A percentile compares a stretch with the other conserved stretches of the same genome.
Evolutionary conservation across 345 rosid genomes (phyloP).

Genomic region (Salix purpurea): DNA sequence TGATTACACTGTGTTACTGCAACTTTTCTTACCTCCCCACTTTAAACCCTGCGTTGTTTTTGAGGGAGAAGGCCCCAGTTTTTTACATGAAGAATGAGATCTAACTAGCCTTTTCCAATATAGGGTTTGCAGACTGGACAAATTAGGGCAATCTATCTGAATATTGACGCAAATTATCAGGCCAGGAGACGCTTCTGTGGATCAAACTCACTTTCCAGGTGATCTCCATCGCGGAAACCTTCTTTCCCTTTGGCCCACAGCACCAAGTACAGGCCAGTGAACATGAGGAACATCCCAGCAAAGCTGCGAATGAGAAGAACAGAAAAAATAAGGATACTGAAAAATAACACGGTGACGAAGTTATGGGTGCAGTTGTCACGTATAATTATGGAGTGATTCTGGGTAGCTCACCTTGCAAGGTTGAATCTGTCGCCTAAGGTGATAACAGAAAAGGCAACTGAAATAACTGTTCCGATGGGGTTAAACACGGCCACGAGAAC

Average conservation of each 20-base stretch:
- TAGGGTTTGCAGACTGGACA: not conserved
- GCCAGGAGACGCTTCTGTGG: slow-evolving; percentile 65
- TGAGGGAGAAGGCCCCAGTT: too few relatives aligned
- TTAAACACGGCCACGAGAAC: slow-evolving; percentile 80
- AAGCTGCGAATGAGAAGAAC: slow-evolving; percentile 41
- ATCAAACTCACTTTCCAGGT: slow-evolving; percentile 45
- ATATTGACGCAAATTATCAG: slow-evolving; percentile 15
- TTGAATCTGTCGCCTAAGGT: slow-evolving; percentile 58
- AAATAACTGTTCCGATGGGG: slow-evolving; percentile 66
- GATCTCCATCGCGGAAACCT: slow-evolving; percentile 21
- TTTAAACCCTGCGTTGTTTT: too few relatives aligned
- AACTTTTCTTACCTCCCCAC: too few relatives aligned
- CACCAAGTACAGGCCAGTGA: slow-evolving; percentile 69
- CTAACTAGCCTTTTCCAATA: not conserved
- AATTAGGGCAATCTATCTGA: slow-evolving; percentile 3
- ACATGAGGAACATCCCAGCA: slow-evolving; percentile 80
- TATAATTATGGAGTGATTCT: not conserved
- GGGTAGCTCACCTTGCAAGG: slow-evolving; percentile 59
- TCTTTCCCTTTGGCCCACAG: slow-evolving; percentile 96
- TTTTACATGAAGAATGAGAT: too few relatives aligned
- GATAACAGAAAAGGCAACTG: slow-evolving; percentile 53
- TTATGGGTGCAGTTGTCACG: not conserved
- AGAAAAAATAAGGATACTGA: not conserved
- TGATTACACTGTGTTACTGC: too few relatives aligned
- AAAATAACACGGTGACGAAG: not conserved